Base-by-base conservation (phyloP, 495 filamentous ascomycete genomes). In the Penicillium waksmanii region DNA sequence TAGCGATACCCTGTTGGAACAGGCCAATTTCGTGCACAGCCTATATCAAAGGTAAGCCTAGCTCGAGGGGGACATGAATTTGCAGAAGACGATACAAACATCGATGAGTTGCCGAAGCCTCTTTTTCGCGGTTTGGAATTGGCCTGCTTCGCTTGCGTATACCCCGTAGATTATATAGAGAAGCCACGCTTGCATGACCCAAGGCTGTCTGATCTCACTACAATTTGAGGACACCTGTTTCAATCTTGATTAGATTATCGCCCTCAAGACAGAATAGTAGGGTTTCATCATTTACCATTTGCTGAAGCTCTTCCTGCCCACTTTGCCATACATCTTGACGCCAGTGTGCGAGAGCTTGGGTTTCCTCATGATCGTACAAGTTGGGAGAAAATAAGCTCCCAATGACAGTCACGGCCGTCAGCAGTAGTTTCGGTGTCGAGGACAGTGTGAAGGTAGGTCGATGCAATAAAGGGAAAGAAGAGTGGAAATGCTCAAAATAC, bases 401-500 rank as follows among this genome's bases (percentile, higher is more conserved):
- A 40, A 60, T 60, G 17, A 60, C 57, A 48, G 40, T 54, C 21
- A 54, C 49, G 23, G 53, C 53, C 51, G 19, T 55, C 51, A 60
- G 33, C 23, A 60, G 36, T 55, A 54, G 21, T 23, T 60, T 60
- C 10, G 57, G 57, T 33, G 57, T 50, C 23, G 51, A 60, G 25
- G 57, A 60, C 36, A 60, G 31, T 21, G 57, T 25, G 43, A 60
- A 60, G 36, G 57, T 60, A 4, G 57, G 57, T 19, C 57, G 57
- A 55, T 60, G 57, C 27, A 60, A 38, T 7, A 60, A 10, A 47
- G 57, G 57, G 17, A 60, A 54, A 55, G 57, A 60, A 9, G 50
- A 51, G n/a, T 60, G 57, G 43, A 60, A 60, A 55, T 60, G 23
- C 35, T 60, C 57, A 49, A 60, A 60, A 31, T 60, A 60, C n/a